These are phyloP conservation scores for Candolleomyces efflorescens DNA, from an alignment of 768 basidiomycete genomes.

Conservation along the genomic window DNA sequence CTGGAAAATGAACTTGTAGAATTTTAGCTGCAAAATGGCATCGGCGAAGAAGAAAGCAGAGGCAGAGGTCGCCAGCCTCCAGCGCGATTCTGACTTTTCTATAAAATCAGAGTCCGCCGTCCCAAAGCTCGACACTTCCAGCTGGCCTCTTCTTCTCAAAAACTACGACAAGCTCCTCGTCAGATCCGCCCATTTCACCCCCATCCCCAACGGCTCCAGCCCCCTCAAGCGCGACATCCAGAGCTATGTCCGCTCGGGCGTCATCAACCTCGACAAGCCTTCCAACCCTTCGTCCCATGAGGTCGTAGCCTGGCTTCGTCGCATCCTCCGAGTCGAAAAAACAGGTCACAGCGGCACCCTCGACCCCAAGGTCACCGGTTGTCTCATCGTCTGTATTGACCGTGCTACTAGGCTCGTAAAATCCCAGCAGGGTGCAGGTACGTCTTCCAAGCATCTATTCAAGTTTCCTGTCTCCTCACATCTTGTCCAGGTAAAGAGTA, in stretches of 20 bases:
- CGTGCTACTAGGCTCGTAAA: constrained; percentile 97
- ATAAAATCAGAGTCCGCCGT: constrained; percentile 76
- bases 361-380: constrained; percentile 99
- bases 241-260: constrained; percentile 93
- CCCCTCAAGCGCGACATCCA: constrained; percentile 93
- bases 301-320: constrained; percentile 97
- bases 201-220: constrained; percentile 90
- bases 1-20: neutral
- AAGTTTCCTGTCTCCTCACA: constrained; percentile 1
- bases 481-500: constrained; percentile 85
- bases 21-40: constrained; percentile 1
- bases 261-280: constrained; percentile 99
- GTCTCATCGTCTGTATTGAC: constrained; percentile 98
- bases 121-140: constrained; percentile 86
- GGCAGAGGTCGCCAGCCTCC: constrained; percentile 63
- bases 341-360: constrained; percentile 98
- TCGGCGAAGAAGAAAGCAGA: constrained; percentile 51
- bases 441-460: constrained; percentile 18
- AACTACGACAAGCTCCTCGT: constrained; percentile 97
- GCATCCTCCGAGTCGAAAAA: constrained; percentile 96
- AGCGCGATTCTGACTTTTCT: constrained; percentile 68
- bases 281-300: constrained; percentile 98
- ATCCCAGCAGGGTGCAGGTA: constrained; percentile 96
- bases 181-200: constrained; percentile 96
- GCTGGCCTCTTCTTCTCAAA: constrained; percentile 98